phyloP scores from a whole-genome alignment of 108 stramenopile genomes.

The Chaetoceros tenuissimus region DNA sequence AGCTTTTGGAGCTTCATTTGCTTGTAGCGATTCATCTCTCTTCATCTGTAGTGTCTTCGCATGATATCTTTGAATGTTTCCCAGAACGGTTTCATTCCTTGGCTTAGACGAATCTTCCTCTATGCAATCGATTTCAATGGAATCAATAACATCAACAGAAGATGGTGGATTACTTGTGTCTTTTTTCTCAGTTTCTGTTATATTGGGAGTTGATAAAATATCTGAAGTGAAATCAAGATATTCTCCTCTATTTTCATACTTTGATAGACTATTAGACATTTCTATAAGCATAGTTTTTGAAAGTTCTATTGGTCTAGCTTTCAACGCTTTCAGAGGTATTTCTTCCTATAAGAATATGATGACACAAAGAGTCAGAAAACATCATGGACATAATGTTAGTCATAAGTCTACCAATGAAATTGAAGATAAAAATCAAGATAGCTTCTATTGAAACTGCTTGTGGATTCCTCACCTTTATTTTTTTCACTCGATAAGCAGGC shows the following conservation, averaged over 20 bases:
- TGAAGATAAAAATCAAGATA: not conserved
- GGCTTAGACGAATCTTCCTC: too few species aligned
- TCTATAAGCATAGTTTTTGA: conserved; percentile 56
- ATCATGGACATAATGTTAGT: too few species aligned
- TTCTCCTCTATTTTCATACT: conserved; percentile 21
- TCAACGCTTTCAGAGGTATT: conserved; percentile 35
- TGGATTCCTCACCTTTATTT: conserved; percentile 55
- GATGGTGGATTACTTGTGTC: too few species aligned
- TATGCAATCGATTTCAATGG: too few species aligned
- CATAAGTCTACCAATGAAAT: conserved; percentile 1
- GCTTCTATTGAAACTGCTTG: not conserved
- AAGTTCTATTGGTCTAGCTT: conserved; percentile 46
- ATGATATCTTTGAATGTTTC: not conserved
- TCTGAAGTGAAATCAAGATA: conserved; percentile 17
- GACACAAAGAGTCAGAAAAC: too few species aligned
- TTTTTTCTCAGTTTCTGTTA: too few species aligned
- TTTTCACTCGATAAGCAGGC: conserved; percentile 50
- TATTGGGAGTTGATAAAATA: too few species aligned
- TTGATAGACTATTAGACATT: conserved; percentile 40
- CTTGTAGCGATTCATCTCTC: conserved; percentile 11
- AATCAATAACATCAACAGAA: too few species aligned
- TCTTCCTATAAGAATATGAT: conserved; percentile 34
- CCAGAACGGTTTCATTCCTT: not conserved
- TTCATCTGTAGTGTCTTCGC: not conserved
- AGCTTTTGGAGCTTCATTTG: conserved; percentile 4